Base-by-base conservation (phyloP, 2,329 filamentous ascomycete genomes). In the Raffaelea deltoideospora region DNA sequence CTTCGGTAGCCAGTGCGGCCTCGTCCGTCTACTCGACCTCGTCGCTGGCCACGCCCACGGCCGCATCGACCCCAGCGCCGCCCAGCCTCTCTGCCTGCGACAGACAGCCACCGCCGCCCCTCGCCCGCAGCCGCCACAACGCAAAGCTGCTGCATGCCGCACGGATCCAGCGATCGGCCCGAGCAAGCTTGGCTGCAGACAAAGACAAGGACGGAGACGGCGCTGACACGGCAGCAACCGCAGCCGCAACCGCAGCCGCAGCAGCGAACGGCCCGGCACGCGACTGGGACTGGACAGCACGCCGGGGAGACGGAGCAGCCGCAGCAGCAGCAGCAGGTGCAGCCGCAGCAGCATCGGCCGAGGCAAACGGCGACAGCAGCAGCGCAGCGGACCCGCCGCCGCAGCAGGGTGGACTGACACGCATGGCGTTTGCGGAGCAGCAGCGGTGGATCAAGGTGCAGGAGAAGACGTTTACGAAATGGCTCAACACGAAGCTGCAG, bases 401-500 rank as follows among this genome's bases (percentile, higher is more conserved):
- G 51, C 62, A 64, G 56, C 65, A 69, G 46, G 61, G 60, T 48
- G 61, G 56, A 44, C 55, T 66, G 44, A 59, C 59, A 50, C 76
- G 63, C 56, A 79, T 78, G 74, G 72, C 70, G 40, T 73, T 64
- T 55, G 60, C 67, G 46, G 71, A 75, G 54, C 70, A 78, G 59
- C 70, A 77, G 56, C 65, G 68, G 56, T 79, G 75, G 75, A 69
- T 79, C 50, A 76, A 67, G 53, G 86, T 94, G 60, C 88, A 96
- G 66, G 81, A 96, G 60, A 98, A 96, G 72, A 98, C 90, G 21
- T 98, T 98, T 60, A 94, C 87, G 41, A 98, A 96, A 83, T 98
- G 90, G 90, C 74, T 98, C 48, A 98, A 98, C 61, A 92, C 85
- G 50, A 98, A 98, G 63, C 66, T 98, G 50, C 79, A 81, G 56